Evolutionary conservation across 2,329 filamentous ascomycete genomes (phyloP), one percentile per base, ranked within the genome.

Genomic region (Proliferodiscus dingleyae): DNA sequence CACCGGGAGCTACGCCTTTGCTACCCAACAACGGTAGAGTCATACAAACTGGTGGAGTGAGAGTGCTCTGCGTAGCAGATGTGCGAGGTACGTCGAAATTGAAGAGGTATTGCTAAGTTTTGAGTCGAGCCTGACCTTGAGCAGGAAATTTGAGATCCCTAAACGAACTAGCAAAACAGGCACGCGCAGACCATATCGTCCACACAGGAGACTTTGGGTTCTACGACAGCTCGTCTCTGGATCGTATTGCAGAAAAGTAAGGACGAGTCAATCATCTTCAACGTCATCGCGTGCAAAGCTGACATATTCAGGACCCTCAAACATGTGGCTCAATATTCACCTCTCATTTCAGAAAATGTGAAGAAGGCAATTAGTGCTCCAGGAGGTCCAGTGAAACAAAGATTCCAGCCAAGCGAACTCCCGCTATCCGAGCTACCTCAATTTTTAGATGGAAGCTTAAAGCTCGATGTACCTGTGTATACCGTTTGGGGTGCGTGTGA

Each of bases 151-250:
- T 98, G 58, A 83, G 85, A 71, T 96, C 93, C 56, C 75, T 98
- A 62, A 98, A 98, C 71, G 90, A 97, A 51, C 84, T 98, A 51
- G 93, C 93, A 55, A 94, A 88, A 69, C 87, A 93, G 65, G 91
- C 93, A 52, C 87, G 87, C 65, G 93, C 93, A 61, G 89, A 96
- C 71, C 89, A 96, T 72, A 95, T 98, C 68, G 89, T 98, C 63
- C 93, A 98, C 70, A 98, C 93, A 16, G 93, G 93, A 68, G 93
- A 98, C 68, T 98, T 98, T 66, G 93, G 93, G 53, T 98, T 98
- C 72, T 98, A 98, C 72, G 93, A 98, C 68, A 87, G 95, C 61
- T 88, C 85, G 44, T 98, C 93, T 28, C 74, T 98, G 57, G 91
- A 97, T 63, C 85, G 93, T 63, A 97, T 98, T 72, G 93, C 93